phyloP scores from a whole-genome alignment of 2,329 filamentous ascomycete species.

The Trichoderma lentiforme region DNA sequence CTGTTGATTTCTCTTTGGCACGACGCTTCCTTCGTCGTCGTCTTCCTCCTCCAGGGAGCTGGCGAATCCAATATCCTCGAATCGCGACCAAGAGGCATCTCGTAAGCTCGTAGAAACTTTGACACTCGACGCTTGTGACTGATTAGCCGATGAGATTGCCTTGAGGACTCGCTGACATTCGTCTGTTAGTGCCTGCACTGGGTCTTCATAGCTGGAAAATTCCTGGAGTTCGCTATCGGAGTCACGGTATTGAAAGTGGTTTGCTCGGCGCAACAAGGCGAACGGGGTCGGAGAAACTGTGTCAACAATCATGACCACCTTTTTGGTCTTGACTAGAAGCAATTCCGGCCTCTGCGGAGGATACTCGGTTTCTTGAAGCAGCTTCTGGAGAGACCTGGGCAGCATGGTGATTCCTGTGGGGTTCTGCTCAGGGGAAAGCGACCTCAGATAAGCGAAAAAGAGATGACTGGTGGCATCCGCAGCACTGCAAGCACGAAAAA shows the following conservation, averaged over 20 bases:
- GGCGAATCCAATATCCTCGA: slow-evolving; percentile 91
- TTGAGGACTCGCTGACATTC: slow-evolving; percentile 89
- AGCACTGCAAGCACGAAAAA: slow-evolving; percentile 53
- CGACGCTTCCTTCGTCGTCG: slow-evolving; percentile 55
- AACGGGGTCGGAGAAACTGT: slow-evolving; percentile 93
- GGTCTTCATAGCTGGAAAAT: slow-evolving; percentile 87
- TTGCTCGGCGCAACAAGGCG: slow-evolving; percentile 81
- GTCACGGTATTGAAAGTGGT: slow-evolving; percentile 92
- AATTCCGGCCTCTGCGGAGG: slow-evolving; percentile 76
- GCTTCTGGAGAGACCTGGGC: slow-evolving; percentile 84
- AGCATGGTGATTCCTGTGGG: slow-evolving; percentile 78
- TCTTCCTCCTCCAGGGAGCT: slow-evolving; percentile 69
- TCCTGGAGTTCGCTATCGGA: slow-evolving; percentile 79
- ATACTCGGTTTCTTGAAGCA: slow-evolving; percentile 91
- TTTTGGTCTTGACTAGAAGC: slow-evolving; percentile 76
- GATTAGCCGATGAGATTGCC: slow-evolving; percentile 83
- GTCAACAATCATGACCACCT: slow-evolving; percentile 95
- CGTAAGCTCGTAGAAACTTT: slow-evolving; percentile 69
- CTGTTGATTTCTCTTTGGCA: slow-evolving; percentile 36
- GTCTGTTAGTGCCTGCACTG: slow-evolving; percentile 81
- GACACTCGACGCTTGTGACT: slow-evolving; percentile 69
- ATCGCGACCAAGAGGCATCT: slow-evolving; percentile 94
- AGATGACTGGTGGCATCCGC: slow-evolving; percentile 95
- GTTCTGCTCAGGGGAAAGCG: slow-evolving; percentile 75
- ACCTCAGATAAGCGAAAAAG: slow-evolving; percentile 96